phyloP scores from a whole-genome alignment of 345 rosid genomes.

The Bretschneidera sinensis region DNA sequence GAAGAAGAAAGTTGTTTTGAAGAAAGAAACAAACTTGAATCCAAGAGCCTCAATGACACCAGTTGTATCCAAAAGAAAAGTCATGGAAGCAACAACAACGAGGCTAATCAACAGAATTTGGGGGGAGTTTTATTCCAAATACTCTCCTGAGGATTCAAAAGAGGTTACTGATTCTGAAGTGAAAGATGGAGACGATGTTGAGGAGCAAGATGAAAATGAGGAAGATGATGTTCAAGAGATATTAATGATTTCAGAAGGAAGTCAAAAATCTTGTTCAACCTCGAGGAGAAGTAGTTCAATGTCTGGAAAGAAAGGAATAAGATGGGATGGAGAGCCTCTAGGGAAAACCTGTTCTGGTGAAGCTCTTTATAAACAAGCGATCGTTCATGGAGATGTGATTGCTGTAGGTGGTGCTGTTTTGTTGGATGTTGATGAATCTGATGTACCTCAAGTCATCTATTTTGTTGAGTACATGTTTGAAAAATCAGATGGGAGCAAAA shows the following conservation, averaged over 20 bases:
- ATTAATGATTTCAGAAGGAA: conserved; percentile 21
- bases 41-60: conserved; percentile 58
- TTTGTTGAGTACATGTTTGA: conserved; percentile 68
- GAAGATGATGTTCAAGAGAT: conserved; percentile 40
- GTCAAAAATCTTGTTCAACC: conserved; percentile 24
- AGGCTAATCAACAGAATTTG: conserved; percentile 70
- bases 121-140: conserved; percentile 74
- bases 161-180: conserved; percentile 29
- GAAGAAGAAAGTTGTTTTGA: conserved; percentile 47
- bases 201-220: conserved; percentile 43
- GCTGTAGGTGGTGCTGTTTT: conserved; percentile 45
- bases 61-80: conserved; percentile 49
- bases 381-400: conserved; percentile 40
- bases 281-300: conserved; percentile 19
- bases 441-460: conserved; percentile 41
- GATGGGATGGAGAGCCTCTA: conserved; percentile 48
- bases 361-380: conserved; percentile 46
- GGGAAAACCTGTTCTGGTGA: conserved; percentile 38
- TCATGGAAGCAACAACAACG: conserved; percentile 86
- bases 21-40: conserved; percentile 45
- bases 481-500: conserved; percentile 35
- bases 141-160: conserved; percentile 41
- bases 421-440: conserved; percentile 35
- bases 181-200: conserved; percentile 40
- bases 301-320: conserved; percentile 35